phyloP scores from a whole-genome alignment of 2,329 filamentous ascomycete species.

The Hymenoscyphus albidus region DNA sequence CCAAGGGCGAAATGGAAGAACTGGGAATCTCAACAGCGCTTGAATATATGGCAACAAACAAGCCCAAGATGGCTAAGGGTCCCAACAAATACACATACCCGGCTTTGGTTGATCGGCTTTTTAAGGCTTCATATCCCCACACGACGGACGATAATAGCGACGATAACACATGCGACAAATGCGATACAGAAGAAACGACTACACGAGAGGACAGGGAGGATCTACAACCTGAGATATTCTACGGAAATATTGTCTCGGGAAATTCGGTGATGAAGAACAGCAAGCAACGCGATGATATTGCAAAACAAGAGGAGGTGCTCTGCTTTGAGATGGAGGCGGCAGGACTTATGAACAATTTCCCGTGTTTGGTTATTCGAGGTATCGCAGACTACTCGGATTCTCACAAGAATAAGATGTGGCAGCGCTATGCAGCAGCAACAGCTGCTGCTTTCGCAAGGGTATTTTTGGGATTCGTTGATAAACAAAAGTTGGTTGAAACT shows the following conservation, averaged over 20 bases:
- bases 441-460: constrained; percentile 16
- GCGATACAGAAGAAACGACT: neutral
- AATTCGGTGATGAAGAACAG: constrained; percentile 17
- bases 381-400: constrained; percentile 21
- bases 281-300: constrained; percentile 2
- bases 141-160: neutral
- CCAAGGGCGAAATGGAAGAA: neutral
- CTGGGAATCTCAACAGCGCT: neutral
- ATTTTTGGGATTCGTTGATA: constrained; percentile 5
- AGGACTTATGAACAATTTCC: constrained; percentile 5
- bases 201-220: neutral
- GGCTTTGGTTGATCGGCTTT: neutral
- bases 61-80: neutral
- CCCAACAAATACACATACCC: neutral
- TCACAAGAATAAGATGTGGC: constrained; percentile 18
- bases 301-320: constrained; percentile 1
- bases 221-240: constrained; percentile 9
- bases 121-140: neutral
- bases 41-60: neutral
- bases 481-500: neutral
- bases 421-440: constrained; percentile 16
- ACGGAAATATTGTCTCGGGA: constrained; percentile 17
- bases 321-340: constrained; percentile 19
- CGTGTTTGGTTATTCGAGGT: constrained; percentile 20
- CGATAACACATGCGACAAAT: neutral